Base-by-base conservation (phyloP, 2,329 filamentous ascomycete genomes). In the Cryoendolithus antarcticus region DNA sequence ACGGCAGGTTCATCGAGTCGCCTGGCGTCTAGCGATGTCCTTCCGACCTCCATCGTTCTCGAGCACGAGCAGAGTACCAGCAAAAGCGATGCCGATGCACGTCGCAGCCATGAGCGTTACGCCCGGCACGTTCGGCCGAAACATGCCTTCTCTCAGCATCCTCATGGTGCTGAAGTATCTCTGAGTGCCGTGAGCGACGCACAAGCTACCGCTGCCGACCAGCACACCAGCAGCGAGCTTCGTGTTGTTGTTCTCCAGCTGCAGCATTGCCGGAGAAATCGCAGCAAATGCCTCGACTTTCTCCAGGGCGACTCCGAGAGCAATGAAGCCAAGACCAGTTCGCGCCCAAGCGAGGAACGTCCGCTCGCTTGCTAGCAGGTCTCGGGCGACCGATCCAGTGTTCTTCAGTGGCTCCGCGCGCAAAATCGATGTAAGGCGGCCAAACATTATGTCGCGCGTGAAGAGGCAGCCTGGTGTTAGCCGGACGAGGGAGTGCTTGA, bases 271-370 rank as follows among this genome's bases (percentile, higher is more conserved):
- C 32, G 50, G 43, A 38, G 52, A 43, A 48, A 56, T 41, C 43
- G 50, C 37, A 54, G 52, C 44, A 35, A 56, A 51, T 1, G 50
- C 52, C 44, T 70, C 66, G 35, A 71, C 58, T 44, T 66, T 65
- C 39, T 64, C 62, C 39, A 72, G 63, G n/a, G 69, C 69, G 24
- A 71, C 64, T 12, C 69, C 69, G 1, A 72, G 59, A 2, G 67
- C 68, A 30, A 71, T 62, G 53, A 71, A 71, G 4, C 67, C 69
- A 4, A 72, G 62, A 0, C 67, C 67, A 3, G 66, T 70, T 8
- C 69, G 61, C 8, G 66, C 63, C 70, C 68, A 72, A 24, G 68
- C 65, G 12, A 72, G 62, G 47, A 70, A 71, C 2, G 66, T 74
- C 8, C 69, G 64, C 50, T 74, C 71, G 33, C 65, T 66, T 12